These are phyloP conservation scores for Umbellularia californica DNA, from an alignment of 164 flowering plant species.

Conservation along the genomic window DNA sequence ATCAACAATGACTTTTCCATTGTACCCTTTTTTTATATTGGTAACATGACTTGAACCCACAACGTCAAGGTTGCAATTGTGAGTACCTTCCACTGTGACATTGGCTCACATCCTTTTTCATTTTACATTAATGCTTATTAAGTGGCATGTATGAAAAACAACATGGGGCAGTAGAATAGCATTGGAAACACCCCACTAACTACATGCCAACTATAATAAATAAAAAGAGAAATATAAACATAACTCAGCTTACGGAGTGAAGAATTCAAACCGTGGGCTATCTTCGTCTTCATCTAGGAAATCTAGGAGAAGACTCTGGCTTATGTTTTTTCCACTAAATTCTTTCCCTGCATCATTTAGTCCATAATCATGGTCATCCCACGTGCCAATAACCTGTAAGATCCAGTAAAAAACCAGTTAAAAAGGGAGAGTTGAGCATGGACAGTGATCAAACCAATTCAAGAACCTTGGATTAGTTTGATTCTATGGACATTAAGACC, in stretches of 20 bases:
- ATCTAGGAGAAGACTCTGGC: conserved; percentile 63
- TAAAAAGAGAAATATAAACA: neutral
- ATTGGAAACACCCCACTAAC: neutral
- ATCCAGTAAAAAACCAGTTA: neutral
- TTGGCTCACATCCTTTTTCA: too few relatives aligned
- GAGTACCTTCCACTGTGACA: too few relatives aligned
- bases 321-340: conserved; percentile 40
- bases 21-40: too few relatives aligned
- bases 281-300: conserved; percentile 65
- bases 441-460: too few relatives aligned
- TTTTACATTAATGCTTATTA: too few relatives aligned
- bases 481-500: neutral
- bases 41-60: too few relatives aligned
- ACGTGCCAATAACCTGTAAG: conserved; percentile 67
- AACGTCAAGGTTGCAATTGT: too few relatives aligned
- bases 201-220: neutral
- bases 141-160: too few relatives aligned
- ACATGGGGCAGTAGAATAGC: too few relatives aligned
- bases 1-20: too few relatives aligned
- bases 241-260: neutral
- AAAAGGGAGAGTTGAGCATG: neutral
- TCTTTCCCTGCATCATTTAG: conserved; percentile 85
- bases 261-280: conserved; percentile 51
- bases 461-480: neutral
- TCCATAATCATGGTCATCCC: conserved; percentile 92